Conservation (phyloP, 2,329 filamentous ascomycete genomes). For the Colletotrichum costaricense region DNA sequence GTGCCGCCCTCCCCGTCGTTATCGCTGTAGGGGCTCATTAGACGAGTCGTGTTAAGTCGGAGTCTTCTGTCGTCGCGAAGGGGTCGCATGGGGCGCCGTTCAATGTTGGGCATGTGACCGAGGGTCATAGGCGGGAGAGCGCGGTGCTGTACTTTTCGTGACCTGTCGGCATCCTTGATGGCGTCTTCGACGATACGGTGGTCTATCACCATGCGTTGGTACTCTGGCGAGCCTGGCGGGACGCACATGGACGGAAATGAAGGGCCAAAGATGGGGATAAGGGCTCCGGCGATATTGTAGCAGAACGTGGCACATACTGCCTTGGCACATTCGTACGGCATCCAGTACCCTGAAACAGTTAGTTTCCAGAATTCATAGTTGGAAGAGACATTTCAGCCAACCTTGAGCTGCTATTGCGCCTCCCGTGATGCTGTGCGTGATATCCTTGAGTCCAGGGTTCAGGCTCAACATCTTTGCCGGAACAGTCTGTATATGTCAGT, state of each 20-base stretch:
- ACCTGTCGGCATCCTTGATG: slow-evolving; percentile 59
- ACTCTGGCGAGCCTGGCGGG: slow-evolving; percentile 70
- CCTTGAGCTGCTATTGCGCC: slow-evolving; percentile 92
- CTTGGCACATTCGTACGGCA: slow-evolving; percentile 88
- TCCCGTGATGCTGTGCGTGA: slow-evolving; percentile 94
- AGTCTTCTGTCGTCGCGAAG: slow-evolving; percentile 41
- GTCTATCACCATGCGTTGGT: slow-evolving; percentile 75
- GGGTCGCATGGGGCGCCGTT: slow-evolving; percentile 26
- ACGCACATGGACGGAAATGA: slow-evolving; percentile 82
- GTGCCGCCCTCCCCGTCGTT: slow-evolving; percentile 52
- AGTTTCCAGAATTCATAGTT: neutral
- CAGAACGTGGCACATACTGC: slow-evolving; percentile 93
- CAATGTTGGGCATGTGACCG: slow-evolving; percentile 22
- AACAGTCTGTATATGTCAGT: slow-evolving; percentile 72
- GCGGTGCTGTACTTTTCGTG: slow-evolving; percentile 49
- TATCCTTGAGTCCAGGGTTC: slow-evolving; percentile 87
- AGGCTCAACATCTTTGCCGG: slow-evolving; percentile 84
- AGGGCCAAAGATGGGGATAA: slow-evolving; percentile 91
- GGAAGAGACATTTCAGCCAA: slow-evolving; percentile 51
- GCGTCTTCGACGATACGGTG: slow-evolving; percentile 64
- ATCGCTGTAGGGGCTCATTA: slow-evolving; percentile 52
- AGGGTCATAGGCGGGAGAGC: slow-evolving; percentile 18
- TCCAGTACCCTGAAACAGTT: slow-evolving; percentile 83
- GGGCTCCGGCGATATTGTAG: slow-evolving; percentile 81
- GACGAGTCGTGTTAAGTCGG: slow-evolving; percentile 35